Evolutionary conservation across 202 grass and related monocot species (phyloP), one percentile per base, ranked within the genome.

Genomic region (Dendrocalamus latiflorus): DNA sequence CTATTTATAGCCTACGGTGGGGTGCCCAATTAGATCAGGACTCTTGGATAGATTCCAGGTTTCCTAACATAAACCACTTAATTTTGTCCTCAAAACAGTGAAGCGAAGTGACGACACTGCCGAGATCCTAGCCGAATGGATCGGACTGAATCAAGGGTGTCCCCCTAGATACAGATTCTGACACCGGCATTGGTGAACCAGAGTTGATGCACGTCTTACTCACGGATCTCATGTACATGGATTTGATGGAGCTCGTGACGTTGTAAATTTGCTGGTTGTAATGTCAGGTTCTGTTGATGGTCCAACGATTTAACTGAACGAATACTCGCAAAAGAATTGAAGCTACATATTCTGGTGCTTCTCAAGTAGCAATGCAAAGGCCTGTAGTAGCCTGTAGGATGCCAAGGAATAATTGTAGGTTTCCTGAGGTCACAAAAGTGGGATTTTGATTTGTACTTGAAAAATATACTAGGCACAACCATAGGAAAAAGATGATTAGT

Each of bases 101-200:
- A 63, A 90, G 68, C 38, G 74, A 62, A 86, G 68, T 22, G 73
- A 69, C 69, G n/a, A 57, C 68, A 14, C 65, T 49, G 48, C 49
- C 30, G 57, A 21, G 14, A n/a, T 21, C 26, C 10, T 25, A 63
- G 74, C 39, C 75, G 68, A 74, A 82, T 69, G 62, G 38, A 63
- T 63, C 54, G 47, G 63, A 65, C 80, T 49, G 84, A 80, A 81
- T 76, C 84, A 59, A n/a, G 39, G 8, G 68, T 87, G 84, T 22
- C n/a, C 33, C 17, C 68, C 61, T 64, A 49, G 80, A 80, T 90
- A 87, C 88, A 80, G 80, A 83, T 87, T 90, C 84, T 56, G 55
- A 9, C 54, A 16, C 65, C 24, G 68, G 59, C 39, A 81, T 59
- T 65, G 59, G 74, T 9, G 38, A 74, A 78, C 45, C 30, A 3